Evolutionary conservation across 768 basidiomycete species (phyloP), one percentile per base, ranked within the genome.

Genomic region (Pisolithus albus): DNA sequence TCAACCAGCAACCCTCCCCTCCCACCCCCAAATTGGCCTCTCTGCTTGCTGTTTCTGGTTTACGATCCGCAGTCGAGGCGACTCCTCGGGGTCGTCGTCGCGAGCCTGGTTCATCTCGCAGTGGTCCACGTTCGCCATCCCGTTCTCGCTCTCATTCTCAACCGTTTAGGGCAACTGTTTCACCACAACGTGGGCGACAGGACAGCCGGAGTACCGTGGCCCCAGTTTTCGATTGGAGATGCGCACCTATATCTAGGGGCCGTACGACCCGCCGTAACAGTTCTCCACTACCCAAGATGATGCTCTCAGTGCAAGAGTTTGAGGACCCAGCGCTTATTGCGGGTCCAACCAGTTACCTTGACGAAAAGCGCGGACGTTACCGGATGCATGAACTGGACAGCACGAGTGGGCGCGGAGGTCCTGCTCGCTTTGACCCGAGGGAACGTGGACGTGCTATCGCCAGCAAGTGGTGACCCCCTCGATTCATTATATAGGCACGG

Each of bases 391-490:
- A 84, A 59, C 65, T 84, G 47, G 75, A 77, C 40, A 76, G 70
- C 2, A 55, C 68, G 18, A 71, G 59, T 44, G 69, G 70, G 32
- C 67, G 66, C n/a, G 68, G 72, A 36, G 83, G 79, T 2, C 84
- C 84, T 36, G 84, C 84, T 8, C 81, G 69, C 52, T 84, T 83
- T 39, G 84, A 84, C 48, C 77, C 84, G 47, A 86, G 83, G 56
- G 70, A 72, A 38, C 71, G 74, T 42, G 71, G 71, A 50, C 68
- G 72, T 36, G 61, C 60, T 7, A 58, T 60, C 16, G 55, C 41
- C 21, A 15, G 60, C 28, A 64, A 60, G 46, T 58, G 58, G 64
- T 69, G 60, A 56, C 34, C 11, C 34, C 34, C 34, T 34, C 34
- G 13, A 34, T 34, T 34, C 13, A 13, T 11, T 34, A 13, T 13